Conservation (phyloP, 2,329 filamentous ascomycete genomes). For the Ophidiomyces ophidiicola region DNA sequence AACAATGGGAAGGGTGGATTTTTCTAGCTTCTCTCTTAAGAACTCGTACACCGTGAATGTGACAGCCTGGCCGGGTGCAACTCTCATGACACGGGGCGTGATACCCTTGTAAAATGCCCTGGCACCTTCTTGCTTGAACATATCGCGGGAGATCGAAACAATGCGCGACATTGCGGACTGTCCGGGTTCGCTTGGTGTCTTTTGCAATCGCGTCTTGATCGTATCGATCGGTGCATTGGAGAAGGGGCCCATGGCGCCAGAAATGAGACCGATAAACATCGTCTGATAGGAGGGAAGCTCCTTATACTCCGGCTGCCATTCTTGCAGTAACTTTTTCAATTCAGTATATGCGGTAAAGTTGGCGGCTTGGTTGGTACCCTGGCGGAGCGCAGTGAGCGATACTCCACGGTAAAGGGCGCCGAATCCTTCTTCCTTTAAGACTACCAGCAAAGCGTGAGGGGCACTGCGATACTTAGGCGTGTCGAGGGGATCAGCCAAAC, state of each 20-base stretch:
- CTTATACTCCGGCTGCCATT: conserved; percentile 56
- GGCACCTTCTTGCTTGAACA: conserved; percentile 89
- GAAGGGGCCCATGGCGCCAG: conserved; percentile 87
- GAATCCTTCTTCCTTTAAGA: conserved; percentile 79
- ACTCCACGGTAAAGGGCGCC: conserved; percentile 87
- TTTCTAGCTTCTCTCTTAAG: conserved; percentile 60
- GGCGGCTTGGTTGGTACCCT: conserved; percentile 94
- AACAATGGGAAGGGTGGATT: conserved; percentile 47
- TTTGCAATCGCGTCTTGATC: conserved; percentile 94
- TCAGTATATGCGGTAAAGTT: conserved; percentile 98
- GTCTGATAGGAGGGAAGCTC: conserved; percentile 82
- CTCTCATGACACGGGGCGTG: conserved; percentile 91
- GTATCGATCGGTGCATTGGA: conserved; percentile 97
- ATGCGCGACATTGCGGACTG: conserved; percentile 73
- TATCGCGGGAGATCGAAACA: conserved; percentile 61
- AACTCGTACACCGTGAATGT: conserved; percentile 67
- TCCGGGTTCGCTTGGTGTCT: conserved; percentile 68
- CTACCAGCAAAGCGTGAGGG: conserved; percentile 69
- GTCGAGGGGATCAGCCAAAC: conserved; percentile 91
- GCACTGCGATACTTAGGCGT: conserved; percentile 96
- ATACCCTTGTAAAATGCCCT: conserved; percentile 99
- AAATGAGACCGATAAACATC: conserved; percentile 76
- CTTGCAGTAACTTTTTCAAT: conserved; percentile 67
- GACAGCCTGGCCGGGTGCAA: conserved; percentile 83
- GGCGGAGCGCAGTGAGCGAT: conserved; percentile 78